Evolutionary conservation across 257 asterid species (phyloP).

Genomic region (Ajuga chamaepitys): DNA sequence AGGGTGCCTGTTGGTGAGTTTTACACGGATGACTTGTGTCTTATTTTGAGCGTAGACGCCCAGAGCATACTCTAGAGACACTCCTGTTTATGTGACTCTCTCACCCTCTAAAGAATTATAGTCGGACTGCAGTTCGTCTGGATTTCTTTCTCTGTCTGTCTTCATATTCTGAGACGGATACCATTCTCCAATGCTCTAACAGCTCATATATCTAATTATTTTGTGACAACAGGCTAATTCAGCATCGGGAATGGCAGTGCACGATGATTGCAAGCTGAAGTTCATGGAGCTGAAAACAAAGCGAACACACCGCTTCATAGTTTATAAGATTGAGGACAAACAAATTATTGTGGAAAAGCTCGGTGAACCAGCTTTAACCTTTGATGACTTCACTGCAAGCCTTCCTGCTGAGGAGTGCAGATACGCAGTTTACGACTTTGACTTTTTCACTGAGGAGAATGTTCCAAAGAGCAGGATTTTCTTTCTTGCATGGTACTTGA

Average conservation of each 20-base stretch:
- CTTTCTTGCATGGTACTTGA: slow-evolving; percentile 30
- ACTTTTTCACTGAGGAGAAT: slow-evolving; percentile 32
- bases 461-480: slow-evolving; percentile 40
- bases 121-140: background rate
- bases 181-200: background rate
- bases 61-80: background rate
- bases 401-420: slow-evolving; percentile 33
- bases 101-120: background rate
- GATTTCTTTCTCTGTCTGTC: background rate
- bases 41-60: background rate
- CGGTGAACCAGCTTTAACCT: slow-evolving; percentile 25
- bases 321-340: slow-evolving; percentile 37
- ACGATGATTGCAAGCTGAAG: slow-evolving; percentile 36
- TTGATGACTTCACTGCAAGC: slow-evolving; percentile 28
- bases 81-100: no score
- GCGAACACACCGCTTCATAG: slow-evolving; percentile 33
- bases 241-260: slow-evolving; percentile 40
- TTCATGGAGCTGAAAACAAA: slow-evolving; percentile 32
- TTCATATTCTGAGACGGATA: no score
- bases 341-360: slow-evolving; percentile 31
- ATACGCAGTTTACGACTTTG: slow-evolving; percentile 33
- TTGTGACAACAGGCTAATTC: slow-evolving; percentile 26
- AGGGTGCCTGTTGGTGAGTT: background rate
- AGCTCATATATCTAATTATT: background rate
- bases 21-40: background rate